Percentiles rank a stretch among this genome's conserved stretches.
Conservation (phyloP, 2,329 filamentous ascomycete species). For the Botrytis aclada region DNA sequence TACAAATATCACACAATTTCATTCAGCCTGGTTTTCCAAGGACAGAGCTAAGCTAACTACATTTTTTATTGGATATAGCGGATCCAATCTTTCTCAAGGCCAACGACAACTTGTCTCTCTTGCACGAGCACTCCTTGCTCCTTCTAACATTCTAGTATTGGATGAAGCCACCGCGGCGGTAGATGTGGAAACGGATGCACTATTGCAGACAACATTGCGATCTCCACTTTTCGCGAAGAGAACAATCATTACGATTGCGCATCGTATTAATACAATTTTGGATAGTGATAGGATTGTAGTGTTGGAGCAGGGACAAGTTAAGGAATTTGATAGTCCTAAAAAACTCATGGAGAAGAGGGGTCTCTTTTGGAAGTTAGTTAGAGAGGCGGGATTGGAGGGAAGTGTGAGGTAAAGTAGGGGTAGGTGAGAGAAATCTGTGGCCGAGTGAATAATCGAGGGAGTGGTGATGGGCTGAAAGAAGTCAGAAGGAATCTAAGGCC, state of each 20-base stretch:
- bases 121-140: conserved; percentile 88
- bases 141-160: conserved; percentile 93
- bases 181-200: conserved; percentile 65
- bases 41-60: conserved; percentile 16
- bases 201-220: conserved; percentile 62
- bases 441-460: neutral
- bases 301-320: conserved; percentile 83
- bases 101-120: conserved; percentile 93
- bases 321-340: conserved; percentile 85
- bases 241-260: conserved; percentile 97
- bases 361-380: conserved; percentile 85
- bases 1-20: neutral
- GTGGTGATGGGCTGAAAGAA: neutral
- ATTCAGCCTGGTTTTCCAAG: neutral
- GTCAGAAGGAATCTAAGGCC: neutral
- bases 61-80: conserved; percentile 43
- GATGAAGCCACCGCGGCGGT: conserved; percentile 90
- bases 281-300: conserved; percentile 88
- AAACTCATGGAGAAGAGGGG: conserved; percentile 73
- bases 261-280: conserved; percentile 96
- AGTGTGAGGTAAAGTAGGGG: conserved; percentile 2
- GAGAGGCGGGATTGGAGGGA: conserved; percentile 72
- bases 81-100: conserved; percentile 91
- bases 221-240: conserved; percentile 75
- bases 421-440: neutral